Evolutionary conservation across 768 basidiomycete genomes (phyloP).

Genomic region (Trametes cubensis): DNA sequence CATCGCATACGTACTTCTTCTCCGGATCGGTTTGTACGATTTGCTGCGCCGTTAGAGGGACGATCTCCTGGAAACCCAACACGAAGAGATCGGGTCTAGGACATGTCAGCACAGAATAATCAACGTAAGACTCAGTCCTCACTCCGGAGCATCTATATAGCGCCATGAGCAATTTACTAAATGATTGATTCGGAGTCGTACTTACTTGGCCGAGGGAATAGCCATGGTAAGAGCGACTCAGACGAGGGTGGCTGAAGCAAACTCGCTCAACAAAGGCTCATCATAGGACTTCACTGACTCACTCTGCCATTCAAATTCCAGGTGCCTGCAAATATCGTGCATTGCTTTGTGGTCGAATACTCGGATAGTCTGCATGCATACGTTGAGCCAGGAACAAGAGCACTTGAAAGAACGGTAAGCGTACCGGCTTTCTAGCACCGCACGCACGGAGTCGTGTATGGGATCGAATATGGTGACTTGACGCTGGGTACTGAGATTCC

Average conservation of each 20-base stretch:
- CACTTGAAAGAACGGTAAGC: slow-evolving; percentile 13
- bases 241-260: slow-evolving; percentile 66
- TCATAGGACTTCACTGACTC: slow-evolving; percentile 26
- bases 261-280: slow-evolving; percentile 1
- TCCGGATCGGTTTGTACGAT: slow-evolving; percentile 96
- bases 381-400: no score
- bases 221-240: slow-evolving; percentile 86
- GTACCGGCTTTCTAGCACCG: slow-evolving; percentile 69
- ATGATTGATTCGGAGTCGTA: slow-evolving; percentile 4
- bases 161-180: background rate
- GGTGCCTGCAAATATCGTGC: slow-evolving; percentile 83
- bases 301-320: slow-evolving; percentile 97
- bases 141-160: slow-evolving; percentile 50
- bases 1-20: slow-evolving; percentile 58
- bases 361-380: slow-evolving; percentile 61
- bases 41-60: slow-evolving; percentile 96
- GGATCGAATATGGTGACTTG: slow-evolving; percentile 94
- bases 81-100: slow-evolving; percentile 85
- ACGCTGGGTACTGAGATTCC: slow-evolving; percentile 85
- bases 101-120: background rate
- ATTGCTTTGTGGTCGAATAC: slow-evolving; percentile 77
- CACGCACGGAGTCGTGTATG: slow-evolving; percentile 83
- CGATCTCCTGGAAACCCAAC: slow-evolving; percentile 95
- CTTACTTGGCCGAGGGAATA: slow-evolving; percentile 83
- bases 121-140: slow-evolving; percentile 19